Evolutionary conservation across 1,139 yeast genomes (phyloP).

Genomic region (Yamadazyma membranifaciens): DNA sequence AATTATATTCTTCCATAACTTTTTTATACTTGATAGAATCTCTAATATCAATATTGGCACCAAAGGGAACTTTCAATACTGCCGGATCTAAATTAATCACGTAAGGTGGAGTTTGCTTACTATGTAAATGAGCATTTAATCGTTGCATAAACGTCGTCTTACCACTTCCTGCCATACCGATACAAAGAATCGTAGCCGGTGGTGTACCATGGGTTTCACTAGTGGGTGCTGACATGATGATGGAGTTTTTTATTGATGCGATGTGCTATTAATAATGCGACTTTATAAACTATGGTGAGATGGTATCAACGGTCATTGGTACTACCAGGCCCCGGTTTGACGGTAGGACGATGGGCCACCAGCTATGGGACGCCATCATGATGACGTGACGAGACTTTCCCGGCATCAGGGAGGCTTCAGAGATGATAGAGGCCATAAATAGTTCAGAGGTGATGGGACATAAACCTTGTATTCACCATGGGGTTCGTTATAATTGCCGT

Average conservation of each 20-base stretch:
- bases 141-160: conserved; percentile 98
- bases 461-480: too few species aligned
- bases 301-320: too few species aligned
- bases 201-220: neutral
- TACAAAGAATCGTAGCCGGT: conserved; percentile 72
- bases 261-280: conserved; percentile 4
- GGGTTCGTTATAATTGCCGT: too few species aligned
- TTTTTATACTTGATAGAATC: conserved; percentile 95
- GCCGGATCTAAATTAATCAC: conserved; percentile 97
- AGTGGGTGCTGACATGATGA: conserved; percentile 27
- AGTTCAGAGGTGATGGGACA: too few species aligned
- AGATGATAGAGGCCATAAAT: too few species aligned
- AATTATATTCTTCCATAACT: conserved; percentile 87
- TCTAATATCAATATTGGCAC: conserved; percentile 92
- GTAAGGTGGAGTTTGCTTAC: conserved; percentile 74
- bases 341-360: too few species aligned
- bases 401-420: too few species aligned
- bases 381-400: too few species aligned
- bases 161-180: conserved; percentile 98
- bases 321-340: too few species aligned
- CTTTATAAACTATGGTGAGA: too few species aligned
- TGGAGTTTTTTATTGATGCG: conserved; percentile 1
- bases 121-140: conserved; percentile 81
- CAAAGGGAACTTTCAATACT: conserved; percentile 86
- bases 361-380: too few species aligned